Conservation (phyloP, 768 basidiomycete genomes). For the Leucocoprinus sp. region DNA sequence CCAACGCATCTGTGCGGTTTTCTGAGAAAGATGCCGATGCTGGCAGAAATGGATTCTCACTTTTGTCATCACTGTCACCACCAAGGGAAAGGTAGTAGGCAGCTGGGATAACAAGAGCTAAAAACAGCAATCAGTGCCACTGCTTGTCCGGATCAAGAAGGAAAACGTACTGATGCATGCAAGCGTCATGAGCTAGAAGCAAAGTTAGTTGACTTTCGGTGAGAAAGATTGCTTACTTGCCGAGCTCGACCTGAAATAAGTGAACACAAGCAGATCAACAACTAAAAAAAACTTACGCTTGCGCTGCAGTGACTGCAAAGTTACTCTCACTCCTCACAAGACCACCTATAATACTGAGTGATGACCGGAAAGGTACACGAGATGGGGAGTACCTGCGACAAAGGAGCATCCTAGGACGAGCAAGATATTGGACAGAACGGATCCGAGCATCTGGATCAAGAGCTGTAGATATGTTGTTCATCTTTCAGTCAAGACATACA, state of each 20-base stretch:
- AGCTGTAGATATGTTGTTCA: background rate
- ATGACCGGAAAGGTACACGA: too few species aligned
- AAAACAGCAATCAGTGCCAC: slow-evolving; percentile 4
- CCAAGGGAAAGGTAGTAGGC: slow-evolving; percentile 57
- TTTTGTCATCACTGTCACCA: background rate
- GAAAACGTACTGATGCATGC: slow-evolving; percentile 66
- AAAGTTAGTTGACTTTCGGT: background rate
- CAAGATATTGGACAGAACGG: slow-evolving; percentile 83
- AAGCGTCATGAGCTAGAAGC: slow-evolving; percentile 66
- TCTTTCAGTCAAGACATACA: slow-evolving; percentile 29
- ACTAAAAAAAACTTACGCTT: slow-evolving; percentile 52
- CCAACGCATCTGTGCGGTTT: slow-evolving; percentile 27
- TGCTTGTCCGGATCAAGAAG: background rate
- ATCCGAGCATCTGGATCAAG: slow-evolving; percentile 66
- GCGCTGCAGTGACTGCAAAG: slow-evolving; percentile 82
- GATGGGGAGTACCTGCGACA: slow-evolving; percentile 60
- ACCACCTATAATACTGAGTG: too few species aligned
- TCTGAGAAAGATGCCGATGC: slow-evolving; percentile 11
- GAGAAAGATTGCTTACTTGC: slow-evolving; percentile 20
- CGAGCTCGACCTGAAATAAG: slow-evolving; percentile 34
- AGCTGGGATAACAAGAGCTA: slow-evolving; percentile 83
- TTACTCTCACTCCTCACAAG: slow-evolving; percentile 53
- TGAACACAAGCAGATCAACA: slow-evolving; percentile 4
- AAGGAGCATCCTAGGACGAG: slow-evolving; percentile 89
- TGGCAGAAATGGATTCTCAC: slow-evolving; percentile 12